A percentile compares a stretch with the other conserved stretches of the same genome.
phyloP scores from a whole-genome alignment of 192 early-diverging fungal genomes.

The Mycoemilia scoparia region DNA sequence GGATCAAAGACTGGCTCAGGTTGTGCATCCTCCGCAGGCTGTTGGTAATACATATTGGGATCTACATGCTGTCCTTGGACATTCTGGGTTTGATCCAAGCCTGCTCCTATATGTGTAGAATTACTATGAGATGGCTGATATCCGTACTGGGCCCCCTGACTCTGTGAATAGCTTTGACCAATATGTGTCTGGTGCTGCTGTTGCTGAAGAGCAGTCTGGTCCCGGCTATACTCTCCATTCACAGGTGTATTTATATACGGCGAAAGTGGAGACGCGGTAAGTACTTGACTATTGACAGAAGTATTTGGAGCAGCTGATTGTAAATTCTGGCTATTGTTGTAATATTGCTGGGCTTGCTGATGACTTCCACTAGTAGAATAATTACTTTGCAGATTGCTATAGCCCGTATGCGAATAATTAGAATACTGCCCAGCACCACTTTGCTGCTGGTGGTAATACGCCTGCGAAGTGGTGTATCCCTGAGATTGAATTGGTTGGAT shows the following conservation, averaged over 20 bases:
- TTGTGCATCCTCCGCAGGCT: not conserved
- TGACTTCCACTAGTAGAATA: conserved; percentile 1
- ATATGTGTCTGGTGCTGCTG: too few species aligned
- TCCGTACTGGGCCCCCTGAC: conserved; percentile 6
- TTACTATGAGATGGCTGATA: not conserved
- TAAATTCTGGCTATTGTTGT: conserved; percentile 1
- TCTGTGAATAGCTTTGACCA: too few species aligned
- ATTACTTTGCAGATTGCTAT: not conserved
- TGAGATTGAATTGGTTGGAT: not conserved
- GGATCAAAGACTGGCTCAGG: conserved; percentile 17
- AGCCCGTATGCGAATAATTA: conserved; percentile 1
- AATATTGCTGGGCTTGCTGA: conserved; percentile 1
- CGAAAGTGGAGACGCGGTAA: not conserved
- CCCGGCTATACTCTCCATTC: conserved; percentile 15
- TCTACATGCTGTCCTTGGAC: not conserved
- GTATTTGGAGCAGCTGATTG: not conserved
- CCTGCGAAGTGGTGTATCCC: not conserved
- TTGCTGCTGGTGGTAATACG: not conserved
- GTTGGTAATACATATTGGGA: not conserved
- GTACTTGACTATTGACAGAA: conserved; percentile 1
- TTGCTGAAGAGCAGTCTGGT: too few species aligned
- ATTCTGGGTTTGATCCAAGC: not conserved
- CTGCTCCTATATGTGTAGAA: not conserved
- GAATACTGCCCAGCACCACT: too few species aligned
- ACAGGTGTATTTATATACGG: conserved; percentile 20